phyloP scores from a whole-genome alignment of 768 basidiomycete species.

The Lactifluus rugatus region DNA sequence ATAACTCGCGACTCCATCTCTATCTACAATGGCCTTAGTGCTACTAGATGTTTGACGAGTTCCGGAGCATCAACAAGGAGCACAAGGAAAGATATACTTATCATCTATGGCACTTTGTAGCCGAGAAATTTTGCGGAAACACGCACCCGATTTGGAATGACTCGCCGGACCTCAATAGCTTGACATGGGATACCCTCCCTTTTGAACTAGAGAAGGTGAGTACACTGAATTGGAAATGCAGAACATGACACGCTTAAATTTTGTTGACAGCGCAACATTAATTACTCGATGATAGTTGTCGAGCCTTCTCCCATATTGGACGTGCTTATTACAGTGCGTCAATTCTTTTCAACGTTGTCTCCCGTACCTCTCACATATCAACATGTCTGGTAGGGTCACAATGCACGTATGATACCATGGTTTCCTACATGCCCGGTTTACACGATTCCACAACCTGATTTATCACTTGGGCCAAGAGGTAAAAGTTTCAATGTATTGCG shows the following conservation, averaged over 20 bases:
- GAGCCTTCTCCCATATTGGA: not conserved
- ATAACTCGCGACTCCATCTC: not conserved
- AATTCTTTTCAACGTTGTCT: not conserved
- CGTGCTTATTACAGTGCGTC: not conserved
- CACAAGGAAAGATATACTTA: not conserved
- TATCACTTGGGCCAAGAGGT: constrained; percentile 15
- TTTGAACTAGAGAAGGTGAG: not conserved
- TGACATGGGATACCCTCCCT: not conserved
- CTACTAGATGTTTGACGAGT: not conserved
- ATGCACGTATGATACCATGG: not conserved
- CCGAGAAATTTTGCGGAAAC: not conserved
- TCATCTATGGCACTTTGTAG: not conserved
- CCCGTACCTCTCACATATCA: no score
- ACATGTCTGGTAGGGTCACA: not conserved
- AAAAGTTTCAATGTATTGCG: not conserved
- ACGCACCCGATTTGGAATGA: not conserved
- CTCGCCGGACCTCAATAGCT: not conserved
- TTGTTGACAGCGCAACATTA: not conserved
- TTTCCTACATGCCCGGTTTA: not conserved
- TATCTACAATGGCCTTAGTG: not conserved
- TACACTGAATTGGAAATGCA: not conserved
- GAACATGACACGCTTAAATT: not conserved
- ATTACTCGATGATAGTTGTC: not conserved
- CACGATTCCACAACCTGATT: not conserved
- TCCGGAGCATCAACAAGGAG: not conserved